Percentiles rank a stretch among this genome's conserved stretches.
Conservation (phyloP, 106 monocot genomes). For the Gastrodia elata region DNA sequence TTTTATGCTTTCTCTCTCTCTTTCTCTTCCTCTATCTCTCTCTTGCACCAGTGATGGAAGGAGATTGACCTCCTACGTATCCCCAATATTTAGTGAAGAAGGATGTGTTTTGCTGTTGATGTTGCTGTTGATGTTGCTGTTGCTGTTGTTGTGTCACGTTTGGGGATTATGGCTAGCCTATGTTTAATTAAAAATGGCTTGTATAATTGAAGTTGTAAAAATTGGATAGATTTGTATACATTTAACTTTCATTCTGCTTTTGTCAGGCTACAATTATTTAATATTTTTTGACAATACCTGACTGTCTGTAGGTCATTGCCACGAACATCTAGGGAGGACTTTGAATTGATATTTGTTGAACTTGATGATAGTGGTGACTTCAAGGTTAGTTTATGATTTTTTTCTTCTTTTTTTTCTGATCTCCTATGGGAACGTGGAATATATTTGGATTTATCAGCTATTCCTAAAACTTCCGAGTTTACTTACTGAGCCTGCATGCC, state of each 20-base stretch:
- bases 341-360: conserved; percentile 79
- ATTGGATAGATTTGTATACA: not conserved
- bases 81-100: too few species aligned
- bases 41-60: too few species aligned
- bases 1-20: too few species aligned
- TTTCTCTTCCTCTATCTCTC: too few species aligned
- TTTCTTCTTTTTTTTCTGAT: not conserved
- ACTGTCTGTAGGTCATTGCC: conserved; percentile 61
- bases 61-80: too few species aligned
- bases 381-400: conserved; percentile 37
- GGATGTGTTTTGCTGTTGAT: too few species aligned
- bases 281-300: not conserved
- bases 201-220: not conserved
- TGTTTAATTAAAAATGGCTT: not conserved
- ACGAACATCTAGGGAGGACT: conserved; percentile 81
- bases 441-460: not conserved
- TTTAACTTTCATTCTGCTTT: not conserved
- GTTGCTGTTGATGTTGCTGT: too few species aligned
- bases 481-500: not conserved
- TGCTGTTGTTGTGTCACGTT: not conserved
- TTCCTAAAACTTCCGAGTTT: not conserved
- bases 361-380: conserved; percentile 96
- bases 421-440: not conserved
- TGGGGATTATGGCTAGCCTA: not conserved
- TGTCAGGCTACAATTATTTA: not conserved